Evolutionary conservation across 2,329 filamentous ascomycete species (phyloP).

Genomic region (Aspergillus sp.): DNA sequence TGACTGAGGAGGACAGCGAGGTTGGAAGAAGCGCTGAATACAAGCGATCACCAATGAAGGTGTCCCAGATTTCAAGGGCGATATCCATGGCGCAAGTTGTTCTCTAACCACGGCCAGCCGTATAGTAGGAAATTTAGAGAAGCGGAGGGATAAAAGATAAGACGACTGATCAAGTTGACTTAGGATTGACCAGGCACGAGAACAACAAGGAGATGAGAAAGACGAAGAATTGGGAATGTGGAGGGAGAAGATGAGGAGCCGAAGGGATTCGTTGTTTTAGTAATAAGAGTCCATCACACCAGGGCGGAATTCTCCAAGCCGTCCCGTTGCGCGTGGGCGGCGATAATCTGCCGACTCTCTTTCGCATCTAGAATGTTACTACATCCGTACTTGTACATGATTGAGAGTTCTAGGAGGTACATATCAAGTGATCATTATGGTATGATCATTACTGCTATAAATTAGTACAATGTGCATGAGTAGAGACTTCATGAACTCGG

Average conservation of each 20-base stretch:
- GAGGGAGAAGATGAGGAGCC: not conserved
- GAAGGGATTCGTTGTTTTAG: not conserved
- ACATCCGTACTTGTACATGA: not conserved
- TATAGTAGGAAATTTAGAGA: not conserved
- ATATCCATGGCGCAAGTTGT: conserved; percentile 65
- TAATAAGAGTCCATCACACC: conserved; percentile 20
- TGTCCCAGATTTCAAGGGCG: conserved; percentile 78
- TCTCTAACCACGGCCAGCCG: not conserved
- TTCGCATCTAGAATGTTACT: not conserved
- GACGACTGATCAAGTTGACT: not conserved
- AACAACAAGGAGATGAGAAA: not conserved
- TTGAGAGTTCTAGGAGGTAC: too few relatives aligned
- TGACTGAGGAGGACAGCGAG: conserved; percentile 48
- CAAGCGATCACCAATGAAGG: conserved; percentile 69
- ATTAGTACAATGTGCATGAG: too few relatives aligned
- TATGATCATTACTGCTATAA: too few relatives aligned
- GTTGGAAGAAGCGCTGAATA: conserved; percentile 68
- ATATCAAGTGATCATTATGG: too few relatives aligned
- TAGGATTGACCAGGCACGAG: not conserved
- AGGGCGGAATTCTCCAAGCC: conserved; percentile 27
- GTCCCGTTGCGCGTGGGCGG: conserved; percentile 11
- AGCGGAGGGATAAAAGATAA: not conserved
- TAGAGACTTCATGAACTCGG: too few relatives aligned
- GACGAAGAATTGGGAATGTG: not conserved
- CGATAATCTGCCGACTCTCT: conserved; percentile 7